Evolutionary conservation across 345 rosid genomes (phyloP).

Genomic region (Murraya paniculata): DNA sequence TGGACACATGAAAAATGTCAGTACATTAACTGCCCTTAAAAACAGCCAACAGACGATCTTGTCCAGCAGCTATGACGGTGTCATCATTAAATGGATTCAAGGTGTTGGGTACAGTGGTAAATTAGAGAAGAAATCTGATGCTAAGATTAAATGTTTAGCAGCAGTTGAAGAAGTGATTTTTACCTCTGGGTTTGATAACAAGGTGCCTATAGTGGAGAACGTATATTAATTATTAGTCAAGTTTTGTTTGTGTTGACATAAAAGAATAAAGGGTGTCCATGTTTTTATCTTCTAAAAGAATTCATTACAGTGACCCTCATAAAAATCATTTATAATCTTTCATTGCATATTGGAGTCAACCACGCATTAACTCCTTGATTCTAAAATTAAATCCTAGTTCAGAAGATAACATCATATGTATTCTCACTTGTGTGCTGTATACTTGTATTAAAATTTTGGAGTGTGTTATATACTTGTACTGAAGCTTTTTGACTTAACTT

Average conservation of each 20-base stretch:
- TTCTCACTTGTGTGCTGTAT: not conserved
- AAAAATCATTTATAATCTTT: not conserved
- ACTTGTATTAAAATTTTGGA: too few species aligned
- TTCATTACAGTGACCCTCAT: not conserved
- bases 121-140: slow-evolving; percentile 46
- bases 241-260: not conserved
- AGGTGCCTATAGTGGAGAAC: slow-evolving; percentile 23
- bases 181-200: slow-evolving; percentile 46
- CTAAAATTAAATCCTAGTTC: not conserved
- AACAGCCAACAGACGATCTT: slow-evolving; percentile 43
- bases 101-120: slow-evolving; percentile 58
- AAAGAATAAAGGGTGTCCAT: not conserved
- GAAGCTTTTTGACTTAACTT: not conserved
- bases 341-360: not conserved
- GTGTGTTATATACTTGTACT: not conserved
- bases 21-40: slow-evolving; percentile 49
- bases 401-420: not conserved
- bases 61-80: slow-evolving; percentile 75
- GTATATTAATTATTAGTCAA: not conserved
- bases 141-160: slow-evolving; percentile 62
- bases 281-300: not conserved
- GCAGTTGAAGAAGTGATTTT: slow-evolving; percentile 50
- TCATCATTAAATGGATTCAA: slow-evolving; percentile 64
- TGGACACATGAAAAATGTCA: slow-evolving; percentile 69
- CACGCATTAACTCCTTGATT: not conserved